These are phyloP conservation scores for Pseudogymnoascus sp. DNA, from an alignment of 2,329 filamentous ascomycete species.

Conservation along the genomic window DNA sequence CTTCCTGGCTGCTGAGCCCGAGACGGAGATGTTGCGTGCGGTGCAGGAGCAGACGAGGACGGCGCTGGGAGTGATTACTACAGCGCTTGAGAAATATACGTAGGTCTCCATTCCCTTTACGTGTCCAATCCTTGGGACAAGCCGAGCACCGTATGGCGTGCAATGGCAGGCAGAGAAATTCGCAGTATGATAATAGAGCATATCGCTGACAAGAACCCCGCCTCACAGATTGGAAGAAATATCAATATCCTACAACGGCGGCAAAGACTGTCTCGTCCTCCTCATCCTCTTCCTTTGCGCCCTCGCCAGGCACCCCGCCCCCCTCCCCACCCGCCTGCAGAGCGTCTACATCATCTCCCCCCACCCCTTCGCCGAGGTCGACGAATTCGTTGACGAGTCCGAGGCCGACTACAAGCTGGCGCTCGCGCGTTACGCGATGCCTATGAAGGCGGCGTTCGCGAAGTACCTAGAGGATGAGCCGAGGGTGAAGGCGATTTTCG, in stretches of 20 bases:
- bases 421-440: slow-evolving; percentile 62
- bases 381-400: slow-evolving; percentile 68
- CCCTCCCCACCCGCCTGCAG: slow-evolving; percentile 46
- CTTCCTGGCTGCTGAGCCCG: slow-evolving; percentile 23
- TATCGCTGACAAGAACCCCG: slow-evolving; percentile 1
- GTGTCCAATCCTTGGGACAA: background rate
- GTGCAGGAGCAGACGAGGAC: slow-evolving; percentile 67
- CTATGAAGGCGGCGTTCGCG: slow-evolving; percentile 75
- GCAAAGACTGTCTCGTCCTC: slow-evolving; percentile 93
- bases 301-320: slow-evolving; percentile 27
- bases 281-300: slow-evolving; percentile 75
- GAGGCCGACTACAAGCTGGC: slow-evolving; percentile 64
- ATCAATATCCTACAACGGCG: slow-evolving; percentile 91
- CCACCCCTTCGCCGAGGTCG: slow-evolving; percentile 79
- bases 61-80: slow-evolving; percentile 64
- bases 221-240: slow-evolving; percentile 60
- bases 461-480: slow-evolving; percentile 62
- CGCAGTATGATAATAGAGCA: background rate
- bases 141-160: background rate
- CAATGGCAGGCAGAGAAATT: slow-evolving; percentile 3
- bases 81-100: slow-evolving; percentile 69
- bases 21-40: slow-evolving; percentile 20
- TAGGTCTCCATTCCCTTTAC: slow-evolving; percentile 34
- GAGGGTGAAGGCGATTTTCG: slow-evolving; percentile 68
- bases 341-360: slow-evolving; percentile 83